Evolutionary conservation across 306 rosid species (phyloP).

Genomic region (Rosa persica): DNA sequence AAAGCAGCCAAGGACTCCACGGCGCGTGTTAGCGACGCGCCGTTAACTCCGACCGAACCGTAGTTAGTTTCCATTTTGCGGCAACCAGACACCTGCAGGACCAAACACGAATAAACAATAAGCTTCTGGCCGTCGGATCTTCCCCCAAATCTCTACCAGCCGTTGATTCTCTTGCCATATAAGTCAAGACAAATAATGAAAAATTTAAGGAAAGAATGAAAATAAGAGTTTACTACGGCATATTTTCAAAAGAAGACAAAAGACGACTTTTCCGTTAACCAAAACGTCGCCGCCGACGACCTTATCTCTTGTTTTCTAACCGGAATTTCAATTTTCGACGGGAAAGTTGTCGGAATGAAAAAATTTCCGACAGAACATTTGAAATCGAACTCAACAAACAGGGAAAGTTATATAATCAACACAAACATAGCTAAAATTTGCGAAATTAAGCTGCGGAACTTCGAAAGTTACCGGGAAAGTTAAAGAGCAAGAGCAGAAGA

Average conservation of each 20-base stretch:
- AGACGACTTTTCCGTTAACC: not conserved
- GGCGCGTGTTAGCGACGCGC: conserved; percentile 55
- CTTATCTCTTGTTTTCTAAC: not conserved
- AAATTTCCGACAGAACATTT: not conserved
- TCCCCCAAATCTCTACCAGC: not conserved
- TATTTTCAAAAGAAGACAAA: conserved; percentile 22
- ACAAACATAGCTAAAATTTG: not conserved
- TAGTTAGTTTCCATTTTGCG: conserved; percentile 59
- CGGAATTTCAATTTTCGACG: not conserved
- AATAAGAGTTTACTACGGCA: not conserved
- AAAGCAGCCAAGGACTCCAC: conserved; percentile 50
- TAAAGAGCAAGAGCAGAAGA: not conserved
- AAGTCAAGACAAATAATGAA: not conserved
- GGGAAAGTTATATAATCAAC: not conserved
- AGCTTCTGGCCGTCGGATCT: conserved; percentile 34
- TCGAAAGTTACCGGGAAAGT: not conserved
- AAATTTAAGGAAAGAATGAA: not conserved
- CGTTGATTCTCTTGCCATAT: conserved; percentile 10
- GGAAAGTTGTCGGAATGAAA: conserved; percentile 4
- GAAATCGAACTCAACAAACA: not conserved
- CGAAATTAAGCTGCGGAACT: not conserved
- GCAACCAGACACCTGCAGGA: conserved; percentile 21
- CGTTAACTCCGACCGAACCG: conserved; percentile 20
- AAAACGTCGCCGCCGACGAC: conserved; percentile 15
- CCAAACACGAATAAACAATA: not conserved